Base-by-base conservation (phyloP, 176 grass and related monocot species). In the Urochloa ruziziensis region DNA sequence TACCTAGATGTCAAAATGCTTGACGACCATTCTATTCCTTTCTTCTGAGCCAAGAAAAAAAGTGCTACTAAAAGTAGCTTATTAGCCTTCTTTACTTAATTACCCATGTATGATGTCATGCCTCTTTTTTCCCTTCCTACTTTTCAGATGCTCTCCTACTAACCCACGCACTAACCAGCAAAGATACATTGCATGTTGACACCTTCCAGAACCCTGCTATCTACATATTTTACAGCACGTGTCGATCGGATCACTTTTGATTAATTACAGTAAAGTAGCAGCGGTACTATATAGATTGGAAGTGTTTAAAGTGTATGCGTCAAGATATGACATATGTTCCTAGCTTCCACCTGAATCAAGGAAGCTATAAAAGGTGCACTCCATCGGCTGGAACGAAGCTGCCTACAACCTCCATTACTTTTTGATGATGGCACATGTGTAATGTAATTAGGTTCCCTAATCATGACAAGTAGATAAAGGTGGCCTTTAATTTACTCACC, bases 341-440 rank as follows among this genome's bases (percentile, higher is more conserved):
- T 80, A 80, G 78, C 78, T 89, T 85, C 78, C 88, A 77, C 78
- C 71, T 30, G 88, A 89, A 85, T 85, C 76, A 89, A 89, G 82
- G 88, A 18, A 89, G 42, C 82, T 81, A 62, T 0, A 85, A 81
- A 85, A 77, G 67, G 42, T 77, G 73, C 29, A 53, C 39, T 57
- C 44, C 3, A 42, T 68, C 40, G 0, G 14, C 10, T 8, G 33
- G 51, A 7, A 6, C 49, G 43, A 75, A 82, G 15, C 29, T 68
- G 28, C 78, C 61, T 67, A 75, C 37, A 87, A 28, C 34, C 27
- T 79, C 43, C 27, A 56, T 39, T 19, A 10, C 19, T 67, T 66
- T 77, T 66, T 77, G 8, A 81, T 70, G 53, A 61, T 75, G 33
- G 23, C 73, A 43, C 13, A 23, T 40, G 14, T 39, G 75, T 78